phyloP scores from a whole-genome alignment of 148 eudicot genomes.

The Arbutus unedo region DNA sequence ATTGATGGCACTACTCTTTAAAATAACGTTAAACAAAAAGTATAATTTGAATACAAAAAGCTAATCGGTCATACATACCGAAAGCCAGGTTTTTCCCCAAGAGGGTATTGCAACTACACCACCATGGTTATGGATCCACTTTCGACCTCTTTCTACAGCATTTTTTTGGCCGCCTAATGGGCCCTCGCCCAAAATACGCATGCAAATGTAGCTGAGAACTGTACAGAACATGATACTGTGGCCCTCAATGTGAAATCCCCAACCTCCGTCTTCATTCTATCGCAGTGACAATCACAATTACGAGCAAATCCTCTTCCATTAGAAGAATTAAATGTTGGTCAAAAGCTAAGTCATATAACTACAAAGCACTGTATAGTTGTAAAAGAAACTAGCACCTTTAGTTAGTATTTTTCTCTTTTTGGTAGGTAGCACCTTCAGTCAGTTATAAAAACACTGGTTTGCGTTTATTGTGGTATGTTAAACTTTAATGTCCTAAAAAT shows the following conservation, averaged over 20 bases:
- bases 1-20: background rate
- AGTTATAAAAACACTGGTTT: too few relatives aligned
- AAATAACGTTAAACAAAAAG: background rate
- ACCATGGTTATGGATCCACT: conserved; percentile 25
- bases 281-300: background rate
- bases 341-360: background rate
- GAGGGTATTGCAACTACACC: conserved; percentile 22
- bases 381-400: background rate
- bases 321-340: background rate
- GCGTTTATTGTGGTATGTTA: background rate
- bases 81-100: conserved; percentile 28
- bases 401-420: background rate
- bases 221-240: conserved; percentile 25
- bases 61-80: background rate
- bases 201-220: conserved; percentile 21
- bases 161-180: conserved; percentile 18
- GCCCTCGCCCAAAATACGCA: conserved; percentile 25
- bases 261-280: conserved; percentile 28
- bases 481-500: background rate
- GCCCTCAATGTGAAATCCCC: conserved; percentile 27
- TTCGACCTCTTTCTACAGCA: conserved; percentile 17
- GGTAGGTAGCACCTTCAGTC: too few relatives aligned
- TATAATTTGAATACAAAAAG: background rate
- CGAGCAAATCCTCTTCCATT: background rate
- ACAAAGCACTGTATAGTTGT: background rate